A percentile compares a stretch with the other conserved stretches of the same genome.
Evolutionary conservation across 2,329 filamentous ascomycete species (phyloP).

Genomic region (Ophiosphaerella herpotricha): DNA sequence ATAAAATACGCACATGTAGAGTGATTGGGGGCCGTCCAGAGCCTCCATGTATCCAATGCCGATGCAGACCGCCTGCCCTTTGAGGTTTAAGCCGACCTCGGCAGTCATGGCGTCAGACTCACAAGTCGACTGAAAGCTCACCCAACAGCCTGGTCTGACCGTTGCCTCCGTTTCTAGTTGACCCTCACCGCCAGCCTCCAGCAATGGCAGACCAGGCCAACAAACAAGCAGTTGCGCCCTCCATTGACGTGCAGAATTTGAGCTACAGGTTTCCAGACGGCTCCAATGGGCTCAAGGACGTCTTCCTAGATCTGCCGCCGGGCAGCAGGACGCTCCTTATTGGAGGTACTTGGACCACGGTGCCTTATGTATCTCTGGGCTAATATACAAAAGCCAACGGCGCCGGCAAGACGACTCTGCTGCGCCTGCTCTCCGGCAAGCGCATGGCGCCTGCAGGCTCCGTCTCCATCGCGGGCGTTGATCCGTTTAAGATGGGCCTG

Average conservation of each 20-base stretch:
- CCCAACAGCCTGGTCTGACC: too few species aligned
- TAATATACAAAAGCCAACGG: slow-evolving; percentile 70
- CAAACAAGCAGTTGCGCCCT: slow-evolving; percentile 50
- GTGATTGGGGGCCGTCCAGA: too few species aligned
- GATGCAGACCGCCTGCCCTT: background rate
- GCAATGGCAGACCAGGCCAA: slow-evolving; percentile 28
- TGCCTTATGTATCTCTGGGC: slow-evolving; percentile 7
- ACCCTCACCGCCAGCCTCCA: background rate
- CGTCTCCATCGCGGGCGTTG: slow-evolving; percentile 78
- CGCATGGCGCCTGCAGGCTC: slow-evolving; percentile 79
- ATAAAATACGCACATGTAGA: too few species aligned
- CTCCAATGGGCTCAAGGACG: slow-evolving; percentile 73
- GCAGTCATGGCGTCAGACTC: too few species aligned
- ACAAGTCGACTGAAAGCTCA: too few species aligned
- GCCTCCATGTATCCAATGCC: background rate
- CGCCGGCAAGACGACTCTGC: slow-evolving; percentile 94
- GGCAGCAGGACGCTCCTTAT: slow-evolving; percentile 88
- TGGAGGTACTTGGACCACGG: slow-evolving; percentile 62
- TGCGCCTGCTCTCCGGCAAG: slow-evolving; percentile 93
- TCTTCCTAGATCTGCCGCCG: slow-evolving; percentile 76
- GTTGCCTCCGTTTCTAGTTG: too few species aligned
- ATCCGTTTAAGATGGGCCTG: slow-evolving; percentile 88
- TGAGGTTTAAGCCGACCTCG: background rate
- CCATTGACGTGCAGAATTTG: slow-evolving; percentile 75
- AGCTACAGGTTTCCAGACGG: slow-evolving; percentile 90